Evolutionary conservation across 768 basidiomycete genomes (phyloP), one percentile per base, ranked within the genome.

Genomic region (Russula lepida): DNA sequence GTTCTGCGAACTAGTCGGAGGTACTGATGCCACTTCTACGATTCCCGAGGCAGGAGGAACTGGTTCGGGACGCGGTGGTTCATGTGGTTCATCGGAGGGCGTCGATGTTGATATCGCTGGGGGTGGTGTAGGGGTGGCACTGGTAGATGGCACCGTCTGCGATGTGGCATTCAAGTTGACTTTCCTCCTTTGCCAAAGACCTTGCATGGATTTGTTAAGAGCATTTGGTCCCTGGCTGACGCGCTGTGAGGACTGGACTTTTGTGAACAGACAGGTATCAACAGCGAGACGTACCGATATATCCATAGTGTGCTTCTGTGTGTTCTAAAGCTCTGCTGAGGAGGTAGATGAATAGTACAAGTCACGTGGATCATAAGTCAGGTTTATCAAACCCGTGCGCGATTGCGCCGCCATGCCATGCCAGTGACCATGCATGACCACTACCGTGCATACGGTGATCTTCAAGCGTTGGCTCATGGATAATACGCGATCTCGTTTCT

Each of bases 121-220:
- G 0, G 67, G 54, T 1, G 62, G 58, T 21, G 54, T 58, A 15
- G 71, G 55, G 1, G 68, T 47, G 8, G 73, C 62, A 23, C 72
- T 66, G 5, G 72, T 60, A 25, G 70, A 52, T 21, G 68, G 27
- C 8, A 69, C 44, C 2, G 60, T 25, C 4, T 21, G 43, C 43
- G 69, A 55, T 1, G 60, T 12, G 1, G 75, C 62, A 62, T 91
- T 91, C 58, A 90, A 74, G 66, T 92, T 91, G 13, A 92, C 54
- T 69, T 79, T 85, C n/a, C 79, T 79, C 43, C 84, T 76, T 57
- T 90, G 87, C 89, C 89, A 92, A 21, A 89, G 77, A 25, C 82
- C 84, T 71, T 89, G 88, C 84, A 89, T 88, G 25, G 87, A 88
- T 58, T 79, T 77, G 72, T 92, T 92, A 67, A 92, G 76, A 19